These are phyloP conservation scores for Paratrimastix pyriformis DNA, from an alignment of 78 protist species.

Conservation along the genomic window DNA sequence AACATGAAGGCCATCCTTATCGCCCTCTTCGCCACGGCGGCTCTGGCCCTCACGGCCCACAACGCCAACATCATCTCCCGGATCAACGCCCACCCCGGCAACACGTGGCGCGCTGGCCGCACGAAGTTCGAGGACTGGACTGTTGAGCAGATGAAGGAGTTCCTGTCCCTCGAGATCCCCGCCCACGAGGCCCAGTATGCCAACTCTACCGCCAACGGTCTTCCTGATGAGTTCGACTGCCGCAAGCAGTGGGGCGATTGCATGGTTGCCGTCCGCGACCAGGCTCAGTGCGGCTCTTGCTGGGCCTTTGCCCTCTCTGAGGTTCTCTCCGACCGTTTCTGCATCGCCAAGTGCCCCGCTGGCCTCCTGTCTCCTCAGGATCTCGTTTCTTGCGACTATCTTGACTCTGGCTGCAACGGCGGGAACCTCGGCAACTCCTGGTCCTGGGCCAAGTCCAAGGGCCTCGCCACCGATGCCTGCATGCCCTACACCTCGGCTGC, in stretches of 20 bases:
- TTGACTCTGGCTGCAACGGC: slow-evolving; percentile 20
- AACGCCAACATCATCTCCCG: no score
- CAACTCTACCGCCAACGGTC: no score
- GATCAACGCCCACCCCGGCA: no score
- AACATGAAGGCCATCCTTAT: no score
- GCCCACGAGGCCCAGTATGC: no score
- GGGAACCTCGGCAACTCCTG: slow-evolving; percentile 1
- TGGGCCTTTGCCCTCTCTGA: slow-evolving; percentile 40
- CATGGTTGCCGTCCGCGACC: slow-evolving; percentile 28
- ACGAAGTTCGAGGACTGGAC: no score
- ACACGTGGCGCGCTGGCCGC: no score
- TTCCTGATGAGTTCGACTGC: slow-evolving; percentile 7
- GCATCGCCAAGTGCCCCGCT: neutral
- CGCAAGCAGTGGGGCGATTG: neutral
- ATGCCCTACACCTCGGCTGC: slow-evolving; percentile 16
- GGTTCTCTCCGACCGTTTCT: slow-evolving; percentile 11
- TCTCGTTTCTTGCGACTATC: slow-evolving; percentile 21
- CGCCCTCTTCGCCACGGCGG: no score
- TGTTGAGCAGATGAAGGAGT: no score
- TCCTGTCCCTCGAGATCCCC: no score
- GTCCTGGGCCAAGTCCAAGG: neutral
- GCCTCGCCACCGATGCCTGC: slow-evolving; percentile 20
- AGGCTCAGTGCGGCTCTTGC: slow-evolving; percentile 36
- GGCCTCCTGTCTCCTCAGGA: slow-evolving; percentile 24
- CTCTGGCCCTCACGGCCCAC: no score